phyloP scores from a whole-genome alignment of 2,329 filamentous ascomycete species.

The Coleophoma eucalyptorum region DNA sequence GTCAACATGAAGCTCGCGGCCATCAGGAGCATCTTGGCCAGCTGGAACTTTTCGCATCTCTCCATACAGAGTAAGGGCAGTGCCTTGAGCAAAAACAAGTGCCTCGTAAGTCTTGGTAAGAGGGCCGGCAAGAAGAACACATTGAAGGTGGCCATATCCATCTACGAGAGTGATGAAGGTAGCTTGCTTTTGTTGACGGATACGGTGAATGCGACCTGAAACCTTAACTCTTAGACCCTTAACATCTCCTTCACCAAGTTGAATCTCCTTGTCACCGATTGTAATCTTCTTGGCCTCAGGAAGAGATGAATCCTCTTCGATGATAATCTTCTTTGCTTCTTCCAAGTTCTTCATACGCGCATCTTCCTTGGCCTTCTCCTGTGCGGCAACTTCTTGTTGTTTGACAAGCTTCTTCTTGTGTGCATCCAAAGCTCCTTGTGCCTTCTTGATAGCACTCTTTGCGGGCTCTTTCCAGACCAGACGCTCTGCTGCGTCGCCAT shows the following conservation, averaged over 20 bases:
- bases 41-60: conserved; percentile 65
- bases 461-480: conserved; percentile 77
- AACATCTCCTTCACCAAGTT: conserved; percentile 51
- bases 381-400: conserved; percentile 67
- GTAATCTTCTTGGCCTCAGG: conserved; percentile 73
- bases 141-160: conserved; percentile 82
- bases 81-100: conserved; percentile 66
- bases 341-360: conserved; percentile 68
- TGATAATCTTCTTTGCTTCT: conserved; percentile 74
- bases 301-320: conserved; percentile 66
- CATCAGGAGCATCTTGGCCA: conserved; percentile 63
- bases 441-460: conserved; percentile 85
- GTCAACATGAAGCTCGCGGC: conserved; percentile 69
- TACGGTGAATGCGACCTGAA: conserved; percentile 76
- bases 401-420: conserved; percentile 84
- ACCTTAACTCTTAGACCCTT: conserved; percentile 76
- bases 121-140: conserved; percentile 72
- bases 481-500: conserved; percentile 60
- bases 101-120: conserved; percentile 75
- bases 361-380: conserved; percentile 69
- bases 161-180: conserved; percentile 85
- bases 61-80: conserved; percentile 64
- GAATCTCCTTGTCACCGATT: conserved; percentile 66
- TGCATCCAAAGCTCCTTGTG: conserved; percentile 66
- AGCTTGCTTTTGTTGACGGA: conserved; percentile 78